Percentiles rank a stretch among this genome's conserved stretches.
Evolutionary conservation across 75 land plant genomes (phyloP).

Genomic region (Pseudotsuga menziesii): DNA sequence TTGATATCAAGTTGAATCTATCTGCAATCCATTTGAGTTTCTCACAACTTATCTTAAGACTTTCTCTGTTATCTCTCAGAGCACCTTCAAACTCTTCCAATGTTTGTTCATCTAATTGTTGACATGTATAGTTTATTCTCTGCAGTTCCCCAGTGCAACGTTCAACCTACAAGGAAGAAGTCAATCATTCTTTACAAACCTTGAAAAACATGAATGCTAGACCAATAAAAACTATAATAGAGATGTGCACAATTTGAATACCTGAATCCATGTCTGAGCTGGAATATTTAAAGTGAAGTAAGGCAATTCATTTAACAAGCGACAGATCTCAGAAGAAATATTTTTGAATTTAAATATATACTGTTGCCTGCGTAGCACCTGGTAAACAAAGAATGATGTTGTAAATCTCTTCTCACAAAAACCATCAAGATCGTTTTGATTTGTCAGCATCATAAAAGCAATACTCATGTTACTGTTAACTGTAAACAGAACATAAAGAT

Average conservation of each 20-base stretch:
- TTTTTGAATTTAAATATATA: background rate
- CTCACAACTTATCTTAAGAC: constrained; percentile 14
- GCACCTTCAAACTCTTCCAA: constrained; percentile 18
- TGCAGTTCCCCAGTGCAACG: constrained; percentile 6
- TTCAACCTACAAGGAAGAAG: background rate
- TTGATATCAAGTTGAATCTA: constrained; percentile 19
- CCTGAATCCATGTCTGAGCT: constrained; percentile 1
- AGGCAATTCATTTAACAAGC: background rate
- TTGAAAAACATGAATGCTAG: too few relatives aligned
- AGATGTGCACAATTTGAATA: too few relatives aligned
- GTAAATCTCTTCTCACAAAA: too few relatives aligned
- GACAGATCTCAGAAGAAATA: constrained; percentile 5
- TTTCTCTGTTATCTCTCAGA: constrained; percentile 12
- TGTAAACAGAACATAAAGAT: too few relatives aligned
- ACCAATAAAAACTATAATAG: too few relatives aligned
- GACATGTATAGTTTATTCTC: constrained; percentile 5
- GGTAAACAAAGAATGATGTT: too few relatives aligned
- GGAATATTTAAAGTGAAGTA: background rate
- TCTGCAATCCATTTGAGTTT: constrained; percentile 22
- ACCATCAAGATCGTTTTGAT: too few relatives aligned
- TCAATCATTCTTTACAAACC: too few relatives aligned
- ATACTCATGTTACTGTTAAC: too few relatives aligned
- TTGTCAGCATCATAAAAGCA: too few relatives aligned
- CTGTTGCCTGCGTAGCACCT: constrained; percentile 3
- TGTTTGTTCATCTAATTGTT: constrained; percentile 14